Conservation (phyloP, 306 rosid species). For the Casuarina cunninghamiana region DNA sequence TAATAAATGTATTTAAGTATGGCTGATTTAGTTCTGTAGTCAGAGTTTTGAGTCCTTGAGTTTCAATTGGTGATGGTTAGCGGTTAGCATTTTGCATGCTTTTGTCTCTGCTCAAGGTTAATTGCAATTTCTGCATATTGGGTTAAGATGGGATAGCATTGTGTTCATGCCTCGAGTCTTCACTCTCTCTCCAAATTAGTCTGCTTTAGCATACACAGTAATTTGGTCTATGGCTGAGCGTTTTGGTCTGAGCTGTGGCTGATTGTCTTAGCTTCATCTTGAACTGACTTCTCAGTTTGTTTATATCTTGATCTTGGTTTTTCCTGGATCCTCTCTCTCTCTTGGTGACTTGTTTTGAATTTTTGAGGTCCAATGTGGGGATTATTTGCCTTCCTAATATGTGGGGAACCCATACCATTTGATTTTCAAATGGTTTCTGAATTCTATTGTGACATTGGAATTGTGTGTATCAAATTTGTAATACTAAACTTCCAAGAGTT, state of each 20-base stretch:
- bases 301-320: not conserved
- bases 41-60: conserved; percentile 1
- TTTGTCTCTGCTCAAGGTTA: not conserved
- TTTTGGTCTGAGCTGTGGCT: not conserved
- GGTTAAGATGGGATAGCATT: not conserved
- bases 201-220: not conserved
- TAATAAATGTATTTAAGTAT: not conserved
- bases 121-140: not conserved
- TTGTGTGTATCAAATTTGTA: not conserved
- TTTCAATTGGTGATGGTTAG: not conserved
- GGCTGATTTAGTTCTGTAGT: not conserved
- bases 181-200: not conserved
- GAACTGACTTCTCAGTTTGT: not conserved
- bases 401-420: not conserved
- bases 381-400: not conserved
- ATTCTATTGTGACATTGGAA: not conserved
- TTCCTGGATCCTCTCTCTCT: not conserved
- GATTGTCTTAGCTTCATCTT: not conserved
- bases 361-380: not conserved
- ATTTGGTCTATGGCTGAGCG: not conserved
- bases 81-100: not conserved
- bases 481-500: not conserved
- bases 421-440: not conserved
- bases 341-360: not conserved
- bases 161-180: too few species aligned